phyloP scores from a whole-genome alignment of 2,329 filamentous ascomycete genomes.

The Hymenoscyphus albidus region DNA sequence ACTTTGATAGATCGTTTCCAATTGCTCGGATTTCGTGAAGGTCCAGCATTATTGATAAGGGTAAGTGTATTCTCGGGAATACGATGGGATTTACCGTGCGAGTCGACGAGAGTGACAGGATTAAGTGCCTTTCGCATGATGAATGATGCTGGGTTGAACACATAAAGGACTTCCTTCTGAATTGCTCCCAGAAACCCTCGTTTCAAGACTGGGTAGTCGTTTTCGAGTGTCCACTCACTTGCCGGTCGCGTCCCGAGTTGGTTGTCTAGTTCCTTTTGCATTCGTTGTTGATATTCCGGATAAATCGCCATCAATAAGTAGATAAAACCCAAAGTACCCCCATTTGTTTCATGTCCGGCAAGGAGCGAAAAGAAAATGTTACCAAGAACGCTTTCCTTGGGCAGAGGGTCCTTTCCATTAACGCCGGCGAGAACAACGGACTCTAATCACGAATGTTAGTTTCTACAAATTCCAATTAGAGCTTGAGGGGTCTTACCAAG shows the following conservation, averaged over 20 bases:
- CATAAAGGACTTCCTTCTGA: conserved; percentile 6
- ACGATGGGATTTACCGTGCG: neutral
- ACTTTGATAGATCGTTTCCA: conserved; percentile 5
- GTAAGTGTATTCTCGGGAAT: conserved; percentile 11
- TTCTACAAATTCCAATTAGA: neutral
- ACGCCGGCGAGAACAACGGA: conserved; percentile 6
- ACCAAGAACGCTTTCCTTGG: conserved; percentile 8
- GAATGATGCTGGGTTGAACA: conserved; percentile 8
- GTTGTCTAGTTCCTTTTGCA: conserved; percentile 8
- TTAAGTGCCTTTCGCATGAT: conserved; percentile 3
- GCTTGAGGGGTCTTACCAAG: neutral
- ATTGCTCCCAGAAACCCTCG: conserved; percentile 9
- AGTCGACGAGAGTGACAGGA: conserved; percentile 7
- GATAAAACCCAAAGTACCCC: conserved; percentile 8
- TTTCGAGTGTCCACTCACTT: conserved; percentile 9
- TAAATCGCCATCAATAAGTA: conserved; percentile 10
- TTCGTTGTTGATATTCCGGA: conserved; percentile 7
- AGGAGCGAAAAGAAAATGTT: conserved; percentile 11
- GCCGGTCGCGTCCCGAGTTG: conserved; percentile 5
- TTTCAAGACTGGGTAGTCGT: conserved; percentile 5
- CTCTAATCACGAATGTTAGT: conserved; percentile 5
- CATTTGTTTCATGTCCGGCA: conserved; percentile 9
- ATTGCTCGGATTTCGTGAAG: conserved; percentile 8
- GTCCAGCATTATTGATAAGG: conserved; percentile 4
- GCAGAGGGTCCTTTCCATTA: neutral